phyloP scores from a whole-genome alignment of 2,329 filamentous ascomycete species.

The Trichoderma endophyticum region DNA sequence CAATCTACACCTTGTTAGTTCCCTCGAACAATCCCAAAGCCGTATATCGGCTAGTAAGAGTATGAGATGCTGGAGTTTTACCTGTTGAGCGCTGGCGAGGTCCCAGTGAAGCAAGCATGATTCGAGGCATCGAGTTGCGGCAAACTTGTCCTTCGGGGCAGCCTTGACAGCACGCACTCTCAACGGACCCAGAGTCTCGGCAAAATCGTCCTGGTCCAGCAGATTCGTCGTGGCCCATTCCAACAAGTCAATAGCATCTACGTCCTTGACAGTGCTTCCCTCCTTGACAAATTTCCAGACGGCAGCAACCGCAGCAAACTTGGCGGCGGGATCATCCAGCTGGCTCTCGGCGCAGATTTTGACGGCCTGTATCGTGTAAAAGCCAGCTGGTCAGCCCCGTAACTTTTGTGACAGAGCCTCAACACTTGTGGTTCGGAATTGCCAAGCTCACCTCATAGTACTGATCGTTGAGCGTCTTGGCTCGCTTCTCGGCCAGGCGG shows the following conservation, averaged over 20 bases:
- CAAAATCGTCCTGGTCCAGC: constrained; percentile 39
- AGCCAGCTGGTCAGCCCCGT: background rate
- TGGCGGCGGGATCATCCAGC: constrained; percentile 47
- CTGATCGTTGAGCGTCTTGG: constrained; percentile 48
- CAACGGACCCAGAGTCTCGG: constrained; percentile 48
- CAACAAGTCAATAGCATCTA: constrained; percentile 51
- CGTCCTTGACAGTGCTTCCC: constrained; percentile 45
- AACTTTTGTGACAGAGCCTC: background rate
- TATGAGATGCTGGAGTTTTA: constrained; percentile 25
- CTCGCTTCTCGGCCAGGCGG: constrained; percentile 51
- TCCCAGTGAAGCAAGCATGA: constrained; percentile 55
- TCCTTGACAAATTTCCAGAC: constrained; percentile 48
- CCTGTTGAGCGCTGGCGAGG: constrained; percentile 55
- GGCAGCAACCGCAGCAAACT: constrained; percentile 42
- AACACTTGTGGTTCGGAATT: background rate
- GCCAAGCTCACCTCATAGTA: constrained; percentile 50
- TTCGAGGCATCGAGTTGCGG: constrained; percentile 45
- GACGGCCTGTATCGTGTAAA: constrained; percentile 42
- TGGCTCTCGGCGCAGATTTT: constrained; percentile 51
- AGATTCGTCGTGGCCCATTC: constrained; percentile 51
- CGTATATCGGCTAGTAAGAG: background rate
- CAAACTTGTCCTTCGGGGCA: constrained; percentile 44
- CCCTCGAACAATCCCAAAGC: background rate
- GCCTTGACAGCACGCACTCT: constrained; percentile 52
- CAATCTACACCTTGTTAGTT: constrained; percentile 42